Evolutionary conservation across 495 filamentous ascomycete species (phyloP).

Genomic region (Aspergillus carlsbadensis): DNA sequence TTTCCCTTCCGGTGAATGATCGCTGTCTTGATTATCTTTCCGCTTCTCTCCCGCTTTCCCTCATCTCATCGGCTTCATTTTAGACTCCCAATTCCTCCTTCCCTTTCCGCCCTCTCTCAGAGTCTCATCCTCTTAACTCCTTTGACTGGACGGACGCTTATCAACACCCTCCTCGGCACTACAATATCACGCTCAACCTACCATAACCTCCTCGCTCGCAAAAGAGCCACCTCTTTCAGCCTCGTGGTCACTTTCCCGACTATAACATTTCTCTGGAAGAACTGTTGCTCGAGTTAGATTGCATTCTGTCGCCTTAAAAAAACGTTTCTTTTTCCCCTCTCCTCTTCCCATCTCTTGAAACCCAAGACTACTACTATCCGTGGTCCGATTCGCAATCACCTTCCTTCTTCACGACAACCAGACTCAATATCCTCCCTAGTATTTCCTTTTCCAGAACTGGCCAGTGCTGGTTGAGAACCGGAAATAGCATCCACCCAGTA

Average conservation of each 20-base stretch:
- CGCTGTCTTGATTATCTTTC: background rate
- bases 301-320: constrained; percentile 12
- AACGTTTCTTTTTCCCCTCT: constrained; percentile 16
- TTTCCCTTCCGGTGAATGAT: background rate
- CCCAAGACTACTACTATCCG: constrained; percentile 6
- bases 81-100: too few relatives aligned
- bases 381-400: constrained; percentile 32
- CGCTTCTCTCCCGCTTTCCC: constrained; percentile 6
- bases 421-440: background rate
- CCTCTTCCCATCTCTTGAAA: background rate
- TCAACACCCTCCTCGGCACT: background rate
- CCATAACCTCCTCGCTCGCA: constrained; percentile 6
- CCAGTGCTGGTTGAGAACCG: background rate
- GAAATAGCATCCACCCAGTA: background rate
- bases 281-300: constrained; percentile 17
- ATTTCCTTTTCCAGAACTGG: constrained; percentile 1
- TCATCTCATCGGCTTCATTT: constrained; percentile 3
- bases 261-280: constrained; percentile 25
- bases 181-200: background rate
- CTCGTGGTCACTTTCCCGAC: background rate
- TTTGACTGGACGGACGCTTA: too few relatives aligned
- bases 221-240: constrained; percentile 6
- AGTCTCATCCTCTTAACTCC: background rate
- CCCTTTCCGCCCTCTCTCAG: too few relatives aligned
- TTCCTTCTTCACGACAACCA: background rate